Percentiles rank a stretch among this genome's conserved stretches.
Evolutionary conservation across 148 eudicot genomes (phyloP).

Genomic region (Vaccinium corymbosum): DNA sequence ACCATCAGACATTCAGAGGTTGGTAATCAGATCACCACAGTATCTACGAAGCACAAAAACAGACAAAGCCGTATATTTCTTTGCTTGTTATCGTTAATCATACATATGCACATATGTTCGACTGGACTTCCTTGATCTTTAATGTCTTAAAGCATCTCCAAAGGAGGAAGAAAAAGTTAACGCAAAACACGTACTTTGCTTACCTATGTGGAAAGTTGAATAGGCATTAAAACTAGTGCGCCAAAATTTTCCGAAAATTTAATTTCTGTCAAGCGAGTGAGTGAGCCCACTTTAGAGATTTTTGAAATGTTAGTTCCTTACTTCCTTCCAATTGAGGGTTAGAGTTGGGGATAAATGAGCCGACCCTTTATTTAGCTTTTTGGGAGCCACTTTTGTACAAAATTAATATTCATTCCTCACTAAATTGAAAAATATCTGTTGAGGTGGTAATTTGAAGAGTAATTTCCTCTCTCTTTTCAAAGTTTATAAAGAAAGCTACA

Average conservation of each 20-base stretch:
- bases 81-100: neutral
- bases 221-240: neutral
- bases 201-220: neutral
- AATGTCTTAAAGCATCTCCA: neutral
- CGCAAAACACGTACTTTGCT: neutral
- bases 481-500: neutral
- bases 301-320: too few species aligned
- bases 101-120: neutral
- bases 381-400: neutral
- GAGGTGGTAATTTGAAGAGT: too few species aligned
- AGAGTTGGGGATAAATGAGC: too few species aligned
- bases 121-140: neutral
- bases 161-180: neutral
- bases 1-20: neutral
- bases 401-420: neutral
- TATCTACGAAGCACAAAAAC: neutral
- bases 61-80: neutral
- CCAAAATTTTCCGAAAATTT: neutral
- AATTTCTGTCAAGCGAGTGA: too few species aligned
- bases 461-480: neutral
- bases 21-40: neutral
- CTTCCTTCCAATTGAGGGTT: too few species aligned
- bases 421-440: neutral
- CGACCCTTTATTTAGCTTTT: neutral
- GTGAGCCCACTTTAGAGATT: too few species aligned